Percentiles rank a stretch among this genome's conserved stretches.
phyloP scores from a whole-genome alignment of 1,139 yeast species.

The Hanseniaspora gamundiae region DNA sequence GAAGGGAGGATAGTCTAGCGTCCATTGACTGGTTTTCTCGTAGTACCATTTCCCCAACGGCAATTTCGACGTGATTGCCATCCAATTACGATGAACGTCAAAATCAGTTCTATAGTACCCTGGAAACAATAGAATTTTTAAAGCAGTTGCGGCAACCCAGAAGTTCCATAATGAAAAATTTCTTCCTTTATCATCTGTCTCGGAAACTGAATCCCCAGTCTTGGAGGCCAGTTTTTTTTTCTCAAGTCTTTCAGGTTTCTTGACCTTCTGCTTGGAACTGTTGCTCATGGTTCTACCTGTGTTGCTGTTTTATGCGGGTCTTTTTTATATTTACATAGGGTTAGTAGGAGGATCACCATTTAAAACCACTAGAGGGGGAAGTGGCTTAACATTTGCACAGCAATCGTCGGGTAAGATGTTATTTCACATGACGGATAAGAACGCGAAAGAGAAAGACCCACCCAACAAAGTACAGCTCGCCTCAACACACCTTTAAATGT shows the following conservation, averaged over 20 bases:
- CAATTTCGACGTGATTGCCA: slow-evolving; percentile 73
- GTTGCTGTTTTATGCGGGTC: slow-evolving; percentile 1
- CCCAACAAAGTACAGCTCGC: no score
- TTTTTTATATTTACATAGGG: no score
- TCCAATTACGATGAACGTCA: slow-evolving; percentile 95
- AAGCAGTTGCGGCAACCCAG: slow-evolving; percentile 47
- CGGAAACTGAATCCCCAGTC: slow-evolving; percentile 3
- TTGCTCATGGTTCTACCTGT: neutral
- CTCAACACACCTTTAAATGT: no score
- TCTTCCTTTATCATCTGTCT: slow-evolving; percentile 11
- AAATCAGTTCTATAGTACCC: slow-evolving; percentile 55
- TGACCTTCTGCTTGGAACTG: slow-evolving; percentile 1
- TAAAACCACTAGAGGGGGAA: no score
- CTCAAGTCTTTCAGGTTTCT: neutral
- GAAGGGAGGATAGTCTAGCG: slow-evolving; percentile 93
- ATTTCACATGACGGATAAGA: no score
- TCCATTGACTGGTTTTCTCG: slow-evolving; percentile 85
- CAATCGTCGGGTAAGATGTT: no score
- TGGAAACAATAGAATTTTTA: slow-evolving; percentile 36
- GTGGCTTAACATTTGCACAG: no score
- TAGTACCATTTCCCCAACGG: slow-evolving; percentile 76
- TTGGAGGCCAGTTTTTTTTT: neutral
- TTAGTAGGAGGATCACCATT: no score
- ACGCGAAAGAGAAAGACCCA: no score
- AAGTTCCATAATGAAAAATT: slow-evolving; percentile 47